phyloP scores from a whole-genome alignment of 192 early-diverging fungal species.

The Linnemannia schmuckeri region DNA sequence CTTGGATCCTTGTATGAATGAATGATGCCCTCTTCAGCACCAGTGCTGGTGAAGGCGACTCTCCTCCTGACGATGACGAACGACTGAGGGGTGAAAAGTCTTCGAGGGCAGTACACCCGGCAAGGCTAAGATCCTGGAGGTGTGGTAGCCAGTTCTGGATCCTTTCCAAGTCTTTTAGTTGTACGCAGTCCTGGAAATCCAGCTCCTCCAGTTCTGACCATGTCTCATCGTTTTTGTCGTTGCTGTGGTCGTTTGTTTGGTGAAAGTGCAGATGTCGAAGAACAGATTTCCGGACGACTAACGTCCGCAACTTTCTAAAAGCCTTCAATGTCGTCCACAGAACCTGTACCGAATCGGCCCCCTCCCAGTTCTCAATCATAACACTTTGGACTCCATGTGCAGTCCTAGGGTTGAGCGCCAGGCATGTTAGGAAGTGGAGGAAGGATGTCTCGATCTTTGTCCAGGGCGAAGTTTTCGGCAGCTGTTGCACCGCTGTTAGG shows the following conservation, averaged over 20 bases:
- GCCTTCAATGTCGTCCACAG: not conserved
- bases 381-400: not conserved
- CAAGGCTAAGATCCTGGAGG: slow-evolving; percentile 24
- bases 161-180: slow-evolving; percentile 24
- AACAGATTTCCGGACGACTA: slow-evolving; percentile 5
- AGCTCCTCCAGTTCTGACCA: slow-evolving; percentile 22
- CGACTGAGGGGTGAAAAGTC: slow-evolving; percentile 17
- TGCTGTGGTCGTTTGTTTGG: not conserved
- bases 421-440: slow-evolving; percentile 1
- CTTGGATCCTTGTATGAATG: slow-evolving; percentile 15
- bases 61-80: not conserved
- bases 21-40: not conserved
- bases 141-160: not conserved
- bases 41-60: not conserved
- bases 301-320: not conserved
- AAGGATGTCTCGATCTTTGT: slow-evolving; percentile 25
- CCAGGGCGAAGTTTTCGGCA: not conserved
- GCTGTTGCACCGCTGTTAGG: not conserved
- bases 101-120: slow-evolving; percentile 4
- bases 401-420: not conserved
- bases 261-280: not conserved
- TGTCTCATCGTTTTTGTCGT: not conserved
- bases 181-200: slow-evolving; percentile 26
- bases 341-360: not conserved
- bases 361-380: slow-evolving; percentile 32